These are phyloP conservation scores for Chaetomium sp. DNA, from an alignment of 2,329 filamentous ascomycete genomes.

Conservation along the genomic window DNA sequence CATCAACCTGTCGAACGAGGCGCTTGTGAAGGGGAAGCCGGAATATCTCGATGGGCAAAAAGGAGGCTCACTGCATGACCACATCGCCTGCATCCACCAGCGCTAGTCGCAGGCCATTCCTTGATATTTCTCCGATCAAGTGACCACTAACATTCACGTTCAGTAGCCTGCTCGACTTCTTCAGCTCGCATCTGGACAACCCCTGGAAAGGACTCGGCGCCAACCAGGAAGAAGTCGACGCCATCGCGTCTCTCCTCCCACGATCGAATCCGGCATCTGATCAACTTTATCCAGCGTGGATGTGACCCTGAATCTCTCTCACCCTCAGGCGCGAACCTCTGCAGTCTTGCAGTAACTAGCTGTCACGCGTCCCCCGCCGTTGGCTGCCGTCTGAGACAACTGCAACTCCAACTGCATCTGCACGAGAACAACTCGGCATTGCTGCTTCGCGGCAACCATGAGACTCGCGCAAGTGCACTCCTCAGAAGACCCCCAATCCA, in stretches of 20 bases:
- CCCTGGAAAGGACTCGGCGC: slow-evolving; percentile 3
- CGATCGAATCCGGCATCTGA: slow-evolving; percentile 14
- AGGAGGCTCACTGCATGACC: too few species aligned
- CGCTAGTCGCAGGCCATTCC: not conserved
- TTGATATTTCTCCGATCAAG: slow-evolving; percentile 3
- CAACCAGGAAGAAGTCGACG: not conserved
- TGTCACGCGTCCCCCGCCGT: not conserved
- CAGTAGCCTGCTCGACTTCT: not conserved
- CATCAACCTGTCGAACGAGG: too few species aligned
- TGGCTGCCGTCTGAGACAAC: not conserved
- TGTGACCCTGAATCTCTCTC: slow-evolving; percentile 4
- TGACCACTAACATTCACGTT: not conserved
- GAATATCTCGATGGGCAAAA: too few species aligned
- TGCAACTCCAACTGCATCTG: too few species aligned
- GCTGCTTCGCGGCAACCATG: not conserved
- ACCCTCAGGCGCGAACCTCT: not conserved
- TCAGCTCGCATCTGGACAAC: slow-evolving; percentile 3
- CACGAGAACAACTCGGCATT: too few species aligned
- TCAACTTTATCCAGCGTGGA: slow-evolving; percentile 7
- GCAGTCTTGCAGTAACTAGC: not conserved
- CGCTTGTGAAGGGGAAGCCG: too few species aligned
- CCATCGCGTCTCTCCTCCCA: not conserved
- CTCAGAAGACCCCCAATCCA: not conserved
- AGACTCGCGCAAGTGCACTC: not conserved
- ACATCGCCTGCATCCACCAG: too few species aligned